These are phyloP conservation scores for Dimocarpus longan DNA, from an alignment of 345 rosid species.

Conservation along the genomic window DNA sequence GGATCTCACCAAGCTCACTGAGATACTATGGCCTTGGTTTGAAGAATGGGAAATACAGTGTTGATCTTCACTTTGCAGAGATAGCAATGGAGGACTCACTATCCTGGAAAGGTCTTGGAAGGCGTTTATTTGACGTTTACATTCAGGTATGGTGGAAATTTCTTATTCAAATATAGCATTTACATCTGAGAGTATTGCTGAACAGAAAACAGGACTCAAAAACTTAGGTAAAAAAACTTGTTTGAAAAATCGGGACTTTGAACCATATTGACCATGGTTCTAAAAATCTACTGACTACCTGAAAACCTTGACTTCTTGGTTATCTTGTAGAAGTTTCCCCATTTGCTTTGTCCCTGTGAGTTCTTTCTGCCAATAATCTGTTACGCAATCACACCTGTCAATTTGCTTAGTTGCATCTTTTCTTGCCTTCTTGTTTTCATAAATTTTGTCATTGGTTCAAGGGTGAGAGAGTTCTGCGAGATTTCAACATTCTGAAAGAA, in stretches of 20 bases:
- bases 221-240: too few relatives aligned
- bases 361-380: not conserved
- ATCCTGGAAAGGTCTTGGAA: conserved; percentile 60
- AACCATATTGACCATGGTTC: too few relatives aligned
- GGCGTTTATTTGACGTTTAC: conserved; percentile 55
- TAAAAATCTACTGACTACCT: too few relatives aligned
- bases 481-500: conserved; percentile 50
- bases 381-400: not conserved
- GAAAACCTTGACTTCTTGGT: too few relatives aligned
- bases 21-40: conserved; percentile 56
- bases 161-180: not conserved
- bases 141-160: conserved; percentile 41
- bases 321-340: too few relatives aligned
- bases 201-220: not conserved
- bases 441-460: conserved; percentile 19
- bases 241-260: too few relatives aligned
- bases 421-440: not conserved
- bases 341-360: not conserved
- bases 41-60: conserved; percentile 45
- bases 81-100: conserved; percentile 45
- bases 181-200: not conserved
- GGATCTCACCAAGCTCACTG: conserved; percentile 54
- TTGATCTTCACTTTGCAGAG: conserved; percentile 61
- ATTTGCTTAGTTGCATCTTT: not conserved
- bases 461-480: conserved; percentile 49